Percentiles rank a stretch among this genome's conserved stretches.
Evolutionary conservation across 2,329 filamentous ascomycete species (phyloP).

Genomic region (Aschersonia sp.): DNA sequence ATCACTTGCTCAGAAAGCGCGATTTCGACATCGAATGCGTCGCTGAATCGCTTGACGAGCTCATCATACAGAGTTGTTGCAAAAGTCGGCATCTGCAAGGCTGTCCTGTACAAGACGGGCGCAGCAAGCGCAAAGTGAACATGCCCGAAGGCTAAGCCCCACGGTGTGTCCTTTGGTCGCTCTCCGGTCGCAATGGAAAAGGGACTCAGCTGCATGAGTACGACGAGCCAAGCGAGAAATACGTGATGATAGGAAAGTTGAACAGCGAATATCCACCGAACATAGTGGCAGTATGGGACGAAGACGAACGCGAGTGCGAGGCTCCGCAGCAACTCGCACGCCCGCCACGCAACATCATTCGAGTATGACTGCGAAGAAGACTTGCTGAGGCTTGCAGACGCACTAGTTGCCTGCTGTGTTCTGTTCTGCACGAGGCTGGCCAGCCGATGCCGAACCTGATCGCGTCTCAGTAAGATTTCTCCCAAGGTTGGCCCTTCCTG

Average conservation of each 20-base stretch:
- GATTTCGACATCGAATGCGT: constrained; percentile 2
- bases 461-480: background rate
- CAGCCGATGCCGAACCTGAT: background rate
- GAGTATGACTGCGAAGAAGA: background rate
- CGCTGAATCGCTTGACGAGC: background rate
- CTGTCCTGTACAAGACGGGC: background rate
- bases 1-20: constrained; percentile 1
- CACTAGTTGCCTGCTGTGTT: background rate
- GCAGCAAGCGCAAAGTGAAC: background rate
- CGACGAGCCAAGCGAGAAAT: constrained; percentile 1
- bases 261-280: background rate
- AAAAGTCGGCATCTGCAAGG: background rate
- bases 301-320: constrained; percentile 1
- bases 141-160: no score
- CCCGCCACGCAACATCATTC: background rate
- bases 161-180: background rate
- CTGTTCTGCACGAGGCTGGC: background rate
- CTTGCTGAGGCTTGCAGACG: background rate
- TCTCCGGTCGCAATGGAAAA: background rate
- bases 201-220: background rate
- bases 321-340: background rate
- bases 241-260: background rate
- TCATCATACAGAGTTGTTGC: background rate
- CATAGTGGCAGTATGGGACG: constrained; percentile 1
- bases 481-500: background rate